phyloP scores from a whole-genome alignment of 1,139 yeast species.

The Yamadazyma kanchanaburiensis region DNA sequence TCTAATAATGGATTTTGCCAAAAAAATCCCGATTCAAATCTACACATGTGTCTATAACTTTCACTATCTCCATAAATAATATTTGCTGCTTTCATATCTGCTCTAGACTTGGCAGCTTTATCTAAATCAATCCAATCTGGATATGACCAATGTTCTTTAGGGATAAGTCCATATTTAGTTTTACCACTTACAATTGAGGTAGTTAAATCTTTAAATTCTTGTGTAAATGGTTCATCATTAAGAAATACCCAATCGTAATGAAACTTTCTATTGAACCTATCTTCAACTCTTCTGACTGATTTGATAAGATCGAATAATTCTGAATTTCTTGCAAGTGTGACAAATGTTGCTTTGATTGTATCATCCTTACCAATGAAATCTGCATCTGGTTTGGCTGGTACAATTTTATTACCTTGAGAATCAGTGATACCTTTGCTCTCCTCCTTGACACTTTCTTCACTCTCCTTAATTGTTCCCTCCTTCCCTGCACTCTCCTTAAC shows the following conservation, averaged over 20 bases:
- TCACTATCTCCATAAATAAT: conserved; percentile 62
- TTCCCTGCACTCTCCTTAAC: not conserved
- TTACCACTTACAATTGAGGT: conserved; percentile 52
- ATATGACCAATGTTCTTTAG: conserved; percentile 66
- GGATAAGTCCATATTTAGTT: conserved; percentile 60
- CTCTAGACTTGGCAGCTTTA: conserved; percentile 48
- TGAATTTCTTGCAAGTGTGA: conserved; percentile 57
- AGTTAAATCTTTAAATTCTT: conserved; percentile 52
- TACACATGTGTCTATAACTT: conserved; percentile 75
- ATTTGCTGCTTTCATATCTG: conserved; percentile 44
- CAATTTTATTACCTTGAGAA: conserved; percentile 5
- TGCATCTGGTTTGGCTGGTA: conserved; percentile 8
- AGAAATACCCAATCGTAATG: conserved; percentile 81
- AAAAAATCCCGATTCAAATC: conserved; percentile 68
- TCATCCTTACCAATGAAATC: conserved; percentile 15
- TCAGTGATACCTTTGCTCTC: conserved; percentile 3
- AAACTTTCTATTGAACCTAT: conserved; percentile 63
- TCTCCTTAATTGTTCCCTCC: not conserved
- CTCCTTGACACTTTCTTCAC: not conserved
- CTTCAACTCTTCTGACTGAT: conserved; percentile 68
- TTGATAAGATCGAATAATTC: conserved; percentile 63
- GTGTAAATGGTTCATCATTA: conserved; percentile 59
- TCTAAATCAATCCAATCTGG: conserved; percentile 67
- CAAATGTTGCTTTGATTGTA: conserved; percentile 59
- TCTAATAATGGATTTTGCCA: conserved; percentile 51